A percentile compares a stretch with the other conserved stretches of the same genome.
Conservation (phyloP, 2,329 filamentous ascomycete species). For the Colletotrichum brevisporum region DNA sequence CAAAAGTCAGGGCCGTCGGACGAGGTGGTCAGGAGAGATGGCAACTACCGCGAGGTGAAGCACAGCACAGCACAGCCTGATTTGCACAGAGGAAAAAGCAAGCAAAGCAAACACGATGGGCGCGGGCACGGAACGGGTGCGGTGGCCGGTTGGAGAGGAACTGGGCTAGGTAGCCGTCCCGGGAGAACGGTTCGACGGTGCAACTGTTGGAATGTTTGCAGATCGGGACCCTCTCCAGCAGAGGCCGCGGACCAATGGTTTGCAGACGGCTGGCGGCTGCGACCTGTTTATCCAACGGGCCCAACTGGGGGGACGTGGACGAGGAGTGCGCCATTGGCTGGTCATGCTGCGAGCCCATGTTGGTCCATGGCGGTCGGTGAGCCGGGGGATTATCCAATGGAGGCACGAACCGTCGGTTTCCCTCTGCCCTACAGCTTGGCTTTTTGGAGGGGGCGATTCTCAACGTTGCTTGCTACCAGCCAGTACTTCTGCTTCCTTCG, state of each 20-base stretch:
- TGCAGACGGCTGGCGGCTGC: constrained; percentile 24
- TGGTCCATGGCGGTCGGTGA: constrained; percentile 28
- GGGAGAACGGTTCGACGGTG: constrained; percentile 39
- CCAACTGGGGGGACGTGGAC: too few relatives aligned
- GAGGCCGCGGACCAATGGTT: constrained; percentile 23
- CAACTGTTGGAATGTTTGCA: constrained; percentile 38
- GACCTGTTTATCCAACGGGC: constrained; percentile 30
- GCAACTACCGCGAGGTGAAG: constrained; percentile 14
- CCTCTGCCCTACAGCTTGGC: constrained; percentile 34
- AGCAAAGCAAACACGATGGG: constrained; percentile 23
- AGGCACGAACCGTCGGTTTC: not conserved
- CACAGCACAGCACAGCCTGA: not conserved
- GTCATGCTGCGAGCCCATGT: constrained; percentile 31
- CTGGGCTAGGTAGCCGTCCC: constrained; percentile 28
- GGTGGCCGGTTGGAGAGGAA: constrained; percentile 10
- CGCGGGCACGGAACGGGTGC: too few relatives aligned
- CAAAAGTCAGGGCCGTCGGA: not conserved
- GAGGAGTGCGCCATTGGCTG: constrained; percentile 31
- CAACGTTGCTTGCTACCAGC: constrained; percentile 8
- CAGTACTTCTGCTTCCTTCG: constrained; percentile 7
- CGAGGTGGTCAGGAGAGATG: not conserved
- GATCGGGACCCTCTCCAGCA: constrained; percentile 35
- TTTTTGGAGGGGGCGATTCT: not conserved
- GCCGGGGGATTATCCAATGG: constrained; percentile 25
- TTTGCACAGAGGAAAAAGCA: not conserved